These are phyloP conservation scores for Keithomyces neogunnii DNA, from an alignment of 2,329 filamentous ascomycete genomes.

Conservation along the genomic window DNA sequence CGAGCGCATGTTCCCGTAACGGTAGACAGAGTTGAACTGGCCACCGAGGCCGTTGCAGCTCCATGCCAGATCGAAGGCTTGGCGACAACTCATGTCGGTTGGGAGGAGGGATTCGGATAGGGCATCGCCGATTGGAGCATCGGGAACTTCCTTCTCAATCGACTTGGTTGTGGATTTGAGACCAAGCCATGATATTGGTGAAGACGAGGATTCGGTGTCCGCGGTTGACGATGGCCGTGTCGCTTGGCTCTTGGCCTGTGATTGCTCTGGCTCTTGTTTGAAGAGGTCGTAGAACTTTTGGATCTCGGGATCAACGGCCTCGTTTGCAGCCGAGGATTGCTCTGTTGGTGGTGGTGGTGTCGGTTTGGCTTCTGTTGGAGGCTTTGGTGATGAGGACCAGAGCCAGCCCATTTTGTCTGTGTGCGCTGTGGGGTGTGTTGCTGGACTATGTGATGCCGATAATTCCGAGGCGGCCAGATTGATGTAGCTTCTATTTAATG, in stretches of 20 bases:
- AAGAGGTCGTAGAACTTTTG: slow-evolving; percentile 45
- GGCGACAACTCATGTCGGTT: slow-evolving; percentile 76
- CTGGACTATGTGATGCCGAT: too few species aligned
- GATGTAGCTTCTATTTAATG: too few species aligned
- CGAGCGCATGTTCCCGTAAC: slow-evolving; percentile 65
- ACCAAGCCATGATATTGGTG: slow-evolving; percentile 25
- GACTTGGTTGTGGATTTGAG: slow-evolving; percentile 21
- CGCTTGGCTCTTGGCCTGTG: slow-evolving; percentile 12
- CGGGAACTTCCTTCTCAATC: slow-evolving; percentile 9
- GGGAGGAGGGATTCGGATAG: slow-evolving; percentile 66
- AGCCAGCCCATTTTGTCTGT: slow-evolving; percentile 50
- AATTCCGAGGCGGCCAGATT: too few species aligned
- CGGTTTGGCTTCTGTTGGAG: slow-evolving; percentile 20
- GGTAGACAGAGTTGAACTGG: slow-evolving; percentile 87
- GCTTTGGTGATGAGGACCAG: slow-evolving; percentile 37
- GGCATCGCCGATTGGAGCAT: slow-evolving; percentile 27
- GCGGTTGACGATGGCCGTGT: slow-evolving; percentile 14
- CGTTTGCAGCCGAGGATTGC: slow-evolving; percentile 15
- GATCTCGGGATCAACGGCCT: slow-evolving; percentile 39
- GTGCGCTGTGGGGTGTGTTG: too few species aligned
- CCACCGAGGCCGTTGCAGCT: slow-evolving; percentile 88
- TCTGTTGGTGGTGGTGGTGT: slow-evolving; percentile 13
- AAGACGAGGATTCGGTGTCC: slow-evolving; percentile 21
- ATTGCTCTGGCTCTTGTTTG: slow-evolving; percentile 15
- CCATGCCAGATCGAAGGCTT: slow-evolving; percentile 87